Conservation (phyloP, 108 stramenopile genomes). For the Cylindrotheca fusiformis region DNA sequence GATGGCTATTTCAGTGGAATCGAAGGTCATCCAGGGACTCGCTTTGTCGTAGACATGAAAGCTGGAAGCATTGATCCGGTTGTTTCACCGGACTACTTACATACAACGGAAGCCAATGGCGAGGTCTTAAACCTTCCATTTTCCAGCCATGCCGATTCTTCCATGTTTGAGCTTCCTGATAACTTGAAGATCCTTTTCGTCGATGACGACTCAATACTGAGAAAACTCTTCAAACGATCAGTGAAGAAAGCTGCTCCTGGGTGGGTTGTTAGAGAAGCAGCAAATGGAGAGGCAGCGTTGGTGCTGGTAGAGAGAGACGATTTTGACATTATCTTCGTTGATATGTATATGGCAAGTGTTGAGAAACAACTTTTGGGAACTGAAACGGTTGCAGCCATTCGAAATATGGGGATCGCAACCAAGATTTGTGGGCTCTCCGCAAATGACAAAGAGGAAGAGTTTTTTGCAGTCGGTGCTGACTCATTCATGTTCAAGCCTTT, state of each 20-base stretch:
- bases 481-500: slow-evolving; percentile 30
- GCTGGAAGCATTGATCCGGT: neutral
- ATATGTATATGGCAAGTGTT: slow-evolving; percentile 36
- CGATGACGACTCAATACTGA: slow-evolving; percentile 38
- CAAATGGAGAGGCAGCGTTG: slow-evolving; percentile 39
- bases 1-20: slow-evolving; percentile 39
- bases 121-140: neutral
- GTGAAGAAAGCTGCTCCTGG: slow-evolving; percentile 14
- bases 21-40: slow-evolving; percentile 31
- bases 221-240: slow-evolving; percentile 31
- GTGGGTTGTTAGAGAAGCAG: slow-evolving; percentile 35
- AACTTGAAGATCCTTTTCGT: slow-evolving; percentile 27
- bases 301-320: slow-evolving; percentile 15
- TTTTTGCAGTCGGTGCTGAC: slow-evolving; percentile 28
- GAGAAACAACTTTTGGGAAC: slow-evolving; percentile 37
- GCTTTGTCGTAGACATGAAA: slow-evolving; percentile 34
- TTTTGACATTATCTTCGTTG: slow-evolving; percentile 41
- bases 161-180: slow-evolving; percentile 8
- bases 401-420: slow-evolving; percentile 13
- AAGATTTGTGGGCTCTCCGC: slow-evolving; percentile 28
- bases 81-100: neutral
- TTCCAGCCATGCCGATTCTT: neutral
- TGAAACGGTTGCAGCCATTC: slow-evolving; percentile 26
- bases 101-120: neutral
- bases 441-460: slow-evolving; percentile 25